Evolutionary conservation across 2,329 filamentous ascomycete species (phyloP).

Genomic region (Tolypocladium sp.): DNA sequence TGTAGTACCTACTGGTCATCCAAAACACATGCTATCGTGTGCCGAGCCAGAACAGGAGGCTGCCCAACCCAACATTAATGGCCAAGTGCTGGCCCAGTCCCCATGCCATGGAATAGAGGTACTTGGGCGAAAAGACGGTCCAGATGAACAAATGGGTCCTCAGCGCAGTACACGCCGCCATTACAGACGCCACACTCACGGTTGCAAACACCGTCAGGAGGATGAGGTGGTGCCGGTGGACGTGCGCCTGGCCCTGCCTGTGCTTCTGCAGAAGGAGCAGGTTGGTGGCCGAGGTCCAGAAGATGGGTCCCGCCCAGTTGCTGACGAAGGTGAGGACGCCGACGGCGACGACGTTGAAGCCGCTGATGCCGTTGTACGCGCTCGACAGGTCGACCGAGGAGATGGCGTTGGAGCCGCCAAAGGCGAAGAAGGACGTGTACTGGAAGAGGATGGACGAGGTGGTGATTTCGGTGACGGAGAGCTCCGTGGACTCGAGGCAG

Average conservation of each 20-base stretch:
- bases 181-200: constrained; percentile 60
- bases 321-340: constrained; percentile 75
- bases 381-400: constrained; percentile 91
- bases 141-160: constrained; percentile 93
- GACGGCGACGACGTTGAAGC: constrained; percentile 73
- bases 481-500: constrained; percentile 35
- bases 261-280: constrained; percentile 41
- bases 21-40: constrained; percentile 5
- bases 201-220: constrained; percentile 64
- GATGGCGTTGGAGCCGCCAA: constrained; percentile 88
- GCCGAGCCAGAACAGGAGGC: constrained; percentile 47
- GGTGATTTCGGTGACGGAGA: constrained; percentile 50
- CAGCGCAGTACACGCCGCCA: constrained; percentile 78
- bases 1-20: background rate
- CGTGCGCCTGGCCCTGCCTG: constrained; percentile 14
- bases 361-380: constrained; percentile 84
- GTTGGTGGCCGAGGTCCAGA: constrained; percentile 66
- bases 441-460: constrained; percentile 68
- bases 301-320: constrained; percentile 89
- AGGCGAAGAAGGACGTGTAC: constrained; percentile 77
- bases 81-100: constrained; percentile 69
- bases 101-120: constrained; percentile 88
- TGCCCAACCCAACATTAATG: constrained; percentile 57
- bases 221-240: constrained; percentile 45
- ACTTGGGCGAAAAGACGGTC: constrained; percentile 98